These are phyloP conservation scores for Hypericum androsaemum DNA, from an alignment of 345 rosid species.

Conservation along the genomic window DNA sequence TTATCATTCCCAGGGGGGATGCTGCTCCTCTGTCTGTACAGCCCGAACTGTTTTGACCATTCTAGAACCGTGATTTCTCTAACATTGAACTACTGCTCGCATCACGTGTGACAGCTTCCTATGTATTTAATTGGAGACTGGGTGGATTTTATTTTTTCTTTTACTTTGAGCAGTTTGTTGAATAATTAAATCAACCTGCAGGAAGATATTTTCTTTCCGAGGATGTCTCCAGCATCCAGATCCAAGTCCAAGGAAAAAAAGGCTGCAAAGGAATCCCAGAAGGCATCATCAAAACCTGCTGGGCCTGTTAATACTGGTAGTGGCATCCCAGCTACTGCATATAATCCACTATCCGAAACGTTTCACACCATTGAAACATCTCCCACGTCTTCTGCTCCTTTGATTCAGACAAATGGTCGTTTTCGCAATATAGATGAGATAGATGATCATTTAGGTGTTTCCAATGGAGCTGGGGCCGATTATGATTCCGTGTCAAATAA, in stretches of 20 bases:
- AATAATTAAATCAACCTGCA: constrained; percentile 12
- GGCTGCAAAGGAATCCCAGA: constrained; percentile 54
- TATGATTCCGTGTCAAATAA: constrained; percentile 76
- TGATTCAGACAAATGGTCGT: constrained; percentile 52
- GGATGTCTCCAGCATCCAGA: constrained; percentile 64
- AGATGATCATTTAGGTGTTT: constrained; percentile 41
- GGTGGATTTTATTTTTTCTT: neutral
- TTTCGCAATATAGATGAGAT: constrained; percentile 62
- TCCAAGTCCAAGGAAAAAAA: constrained; percentile 72
- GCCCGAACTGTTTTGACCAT: too few species aligned
- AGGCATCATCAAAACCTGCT: constrained; percentile 43
- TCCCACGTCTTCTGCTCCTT: constrained; percentile 36
- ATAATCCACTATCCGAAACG: constrained; percentile 62
- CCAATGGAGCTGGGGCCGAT: constrained; percentile 42
- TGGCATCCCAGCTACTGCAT: constrained; percentile 58
- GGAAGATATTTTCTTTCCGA: constrained; percentile 17
- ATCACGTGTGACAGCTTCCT: too few species aligned
- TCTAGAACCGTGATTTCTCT: too few species aligned
- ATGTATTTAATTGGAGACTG: too few species aligned
- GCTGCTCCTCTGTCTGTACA: too few species aligned
- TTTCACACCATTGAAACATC: constrained; percentile 57
- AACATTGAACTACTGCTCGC: too few species aligned
- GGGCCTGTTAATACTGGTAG: constrained; percentile 38
- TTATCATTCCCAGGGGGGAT: too few species aligned
- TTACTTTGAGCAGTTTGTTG: neutral